Percentiles rank a stretch among this genome's conserved stretches.
Evolutionary conservation across 2,329 filamentous ascomycete species (phyloP).

Genomic region (Fusarium nematophilum): DNA sequence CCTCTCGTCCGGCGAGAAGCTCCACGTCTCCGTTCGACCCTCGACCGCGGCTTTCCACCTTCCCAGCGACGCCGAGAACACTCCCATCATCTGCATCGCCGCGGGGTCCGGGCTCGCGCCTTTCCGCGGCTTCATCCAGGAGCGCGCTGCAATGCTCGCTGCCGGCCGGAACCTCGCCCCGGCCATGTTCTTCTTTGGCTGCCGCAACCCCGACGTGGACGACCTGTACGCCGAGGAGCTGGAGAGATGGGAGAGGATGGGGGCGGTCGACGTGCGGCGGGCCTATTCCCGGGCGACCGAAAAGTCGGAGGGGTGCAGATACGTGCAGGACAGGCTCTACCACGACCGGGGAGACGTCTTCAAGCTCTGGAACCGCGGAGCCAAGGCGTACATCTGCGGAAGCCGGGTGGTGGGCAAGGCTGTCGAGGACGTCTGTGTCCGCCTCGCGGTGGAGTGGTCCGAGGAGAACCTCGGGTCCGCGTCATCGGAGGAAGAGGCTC

Average conservation of each 20-base stretch:
- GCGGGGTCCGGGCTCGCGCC: conserved; percentile 70
- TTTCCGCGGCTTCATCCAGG: conserved; percentile 72
- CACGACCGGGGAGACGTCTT: conserved; percentile 51
- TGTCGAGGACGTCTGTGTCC: conserved; percentile 54
- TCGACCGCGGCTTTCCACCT: conserved; percentile 62
- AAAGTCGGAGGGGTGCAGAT: conserved; percentile 59
- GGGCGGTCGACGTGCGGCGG: conserved; percentile 65
- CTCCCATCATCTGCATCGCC: conserved; percentile 63
- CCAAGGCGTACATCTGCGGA: conserved; percentile 75
- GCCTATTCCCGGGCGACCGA: conserved; percentile 61
- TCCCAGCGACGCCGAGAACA: conserved; percentile 56
- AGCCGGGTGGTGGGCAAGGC: conserved; percentile 62
- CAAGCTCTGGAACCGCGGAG: conserved; percentile 55
- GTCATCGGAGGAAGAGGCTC: conserved; percentile 51
- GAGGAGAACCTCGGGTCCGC: conserved; percentile 44
- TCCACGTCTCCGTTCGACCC: conserved; percentile 62
- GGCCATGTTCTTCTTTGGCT: conserved; percentile 74
- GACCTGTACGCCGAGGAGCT: conserved; percentile 71
- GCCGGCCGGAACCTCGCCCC: conserved; percentile 66
- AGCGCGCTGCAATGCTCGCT: conserved; percentile 64
- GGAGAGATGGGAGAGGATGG: conserved; percentile 64
- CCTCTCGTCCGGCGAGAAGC: conserved; percentile 55
- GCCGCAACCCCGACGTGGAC: conserved; percentile 65
- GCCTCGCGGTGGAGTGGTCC: conserved; percentile 49
- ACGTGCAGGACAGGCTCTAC: conserved; percentile 59